Conservation (phyloP, 177 flowering plant genomes). For the Vitis hybrid region DNA sequence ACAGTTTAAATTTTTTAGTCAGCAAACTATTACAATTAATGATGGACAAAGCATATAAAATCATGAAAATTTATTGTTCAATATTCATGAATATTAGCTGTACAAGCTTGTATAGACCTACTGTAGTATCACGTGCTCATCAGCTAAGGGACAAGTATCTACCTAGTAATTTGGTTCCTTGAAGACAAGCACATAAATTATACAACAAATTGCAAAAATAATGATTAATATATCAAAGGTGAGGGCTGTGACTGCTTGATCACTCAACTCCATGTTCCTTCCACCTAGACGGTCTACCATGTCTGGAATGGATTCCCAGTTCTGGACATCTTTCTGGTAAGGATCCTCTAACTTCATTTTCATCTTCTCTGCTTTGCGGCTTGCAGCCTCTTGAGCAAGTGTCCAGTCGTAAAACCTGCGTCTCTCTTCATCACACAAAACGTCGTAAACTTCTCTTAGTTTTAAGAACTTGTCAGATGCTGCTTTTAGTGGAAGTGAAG, state of each 20-base stretch:
- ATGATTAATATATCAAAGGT: slow-evolving; percentile 58
- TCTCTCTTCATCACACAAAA: slow-evolving; percentile 64
- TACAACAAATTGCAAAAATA: slow-evolving; percentile 52
- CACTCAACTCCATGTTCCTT: slow-evolving; percentile 70
- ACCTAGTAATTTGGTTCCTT: slow-evolving; percentile 43
- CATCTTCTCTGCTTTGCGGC: slow-evolving; percentile 71
- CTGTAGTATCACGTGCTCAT: too few relatives aligned
- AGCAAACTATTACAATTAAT: too few relatives aligned
- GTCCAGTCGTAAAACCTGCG: slow-evolving; percentile 85
- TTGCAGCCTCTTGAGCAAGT: slow-evolving; percentile 78
- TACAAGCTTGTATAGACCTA: too few relatives aligned
- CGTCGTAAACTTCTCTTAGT: slow-evolving; percentile 63
- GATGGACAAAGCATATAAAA: too few relatives aligned
- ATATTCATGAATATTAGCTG: too few relatives aligned
- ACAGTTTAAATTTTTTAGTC: too few relatives aligned
- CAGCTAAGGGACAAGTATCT: too few relatives aligned
- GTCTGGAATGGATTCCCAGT: slow-evolving; percentile 57
- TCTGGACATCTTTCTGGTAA: slow-evolving; percentile 45
- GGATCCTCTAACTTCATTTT: slow-evolving; percentile 77
- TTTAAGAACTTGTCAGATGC: slow-evolving; percentile 86
- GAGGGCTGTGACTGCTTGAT: slow-evolving; percentile 76
- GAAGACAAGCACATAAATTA: slow-evolving; percentile 55
- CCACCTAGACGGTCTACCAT: slow-evolving; percentile 86
- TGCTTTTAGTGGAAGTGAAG: slow-evolving; percentile 69
- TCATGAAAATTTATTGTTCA: too few relatives aligned